Evolutionary conservation across 176 grass and related monocot genomes (phyloP).

Genomic region (Tillandsia fasciculata): DNA sequence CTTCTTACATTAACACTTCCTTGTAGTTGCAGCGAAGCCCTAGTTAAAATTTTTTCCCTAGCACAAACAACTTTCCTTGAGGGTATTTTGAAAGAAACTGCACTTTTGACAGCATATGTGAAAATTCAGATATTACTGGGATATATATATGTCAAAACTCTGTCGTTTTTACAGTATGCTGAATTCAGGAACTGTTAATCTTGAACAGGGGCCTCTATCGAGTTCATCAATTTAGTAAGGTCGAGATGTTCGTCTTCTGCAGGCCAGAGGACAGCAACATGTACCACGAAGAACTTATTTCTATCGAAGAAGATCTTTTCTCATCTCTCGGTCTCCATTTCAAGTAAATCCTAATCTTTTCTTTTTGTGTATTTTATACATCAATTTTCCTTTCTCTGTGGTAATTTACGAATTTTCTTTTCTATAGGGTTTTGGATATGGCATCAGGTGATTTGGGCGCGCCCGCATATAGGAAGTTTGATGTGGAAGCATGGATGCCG

Average conservation of each 20-base stretch:
- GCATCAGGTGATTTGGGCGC: constrained; percentile 73
- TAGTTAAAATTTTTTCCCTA: too few relatives aligned
- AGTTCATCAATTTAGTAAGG: constrained; percentile 98
- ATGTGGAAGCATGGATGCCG: constrained; percentile 97
- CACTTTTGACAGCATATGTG: too few relatives aligned
- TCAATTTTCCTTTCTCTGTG: not conserved
- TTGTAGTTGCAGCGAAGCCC: too few relatives aligned
- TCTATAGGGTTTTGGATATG: constrained; percentile 78
- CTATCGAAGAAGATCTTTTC: constrained; percentile 88
- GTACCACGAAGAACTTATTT: constrained; percentile 88
- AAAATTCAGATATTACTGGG: too few relatives aligned
- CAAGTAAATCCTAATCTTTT: constrained; percentile 46
- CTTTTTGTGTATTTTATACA: not conserved
- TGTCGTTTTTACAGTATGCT: not conserved
- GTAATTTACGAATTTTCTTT: not conserved
- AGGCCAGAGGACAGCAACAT: constrained; percentile 63
- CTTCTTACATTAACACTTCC: too few relatives aligned
- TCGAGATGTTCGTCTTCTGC: constrained; percentile 97
- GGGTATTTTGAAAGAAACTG: too few relatives aligned
- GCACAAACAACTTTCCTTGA: too few relatives aligned
- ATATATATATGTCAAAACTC: not conserved
- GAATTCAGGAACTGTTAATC: constrained; percentile 11
- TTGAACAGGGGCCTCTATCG: constrained; percentile 75
- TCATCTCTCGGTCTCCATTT: constrained; percentile 88
- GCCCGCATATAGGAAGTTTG: constrained; percentile 82